Conservation (phyloP, 768 basidiomycete genomes). For the Suillus clintonianus region DNA sequence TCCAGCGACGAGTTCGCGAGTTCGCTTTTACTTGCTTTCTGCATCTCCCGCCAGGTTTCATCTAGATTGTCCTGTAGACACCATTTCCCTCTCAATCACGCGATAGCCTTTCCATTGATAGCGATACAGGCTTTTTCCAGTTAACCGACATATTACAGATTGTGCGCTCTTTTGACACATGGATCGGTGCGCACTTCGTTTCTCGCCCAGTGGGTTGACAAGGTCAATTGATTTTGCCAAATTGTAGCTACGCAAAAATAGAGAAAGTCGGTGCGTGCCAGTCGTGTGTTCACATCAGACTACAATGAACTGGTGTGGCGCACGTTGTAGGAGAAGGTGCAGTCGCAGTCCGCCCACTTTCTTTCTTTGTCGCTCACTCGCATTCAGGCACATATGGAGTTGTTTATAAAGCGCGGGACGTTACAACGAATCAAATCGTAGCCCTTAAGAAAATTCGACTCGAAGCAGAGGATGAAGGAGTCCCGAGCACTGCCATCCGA, state of each 20-base stretch:
- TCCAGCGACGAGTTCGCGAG: slow-evolving; percentile 8
- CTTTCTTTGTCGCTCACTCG: slow-evolving; percentile 5
- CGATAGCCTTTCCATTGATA: slow-evolving; percentile 3
- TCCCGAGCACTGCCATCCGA: slow-evolving; percentile 95
- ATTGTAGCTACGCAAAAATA: slow-evolving; percentile 87
- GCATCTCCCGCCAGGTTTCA: not conserved
- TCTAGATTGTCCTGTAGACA: not conserved
- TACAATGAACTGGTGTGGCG: slow-evolving; percentile 18
- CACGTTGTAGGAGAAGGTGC: slow-evolving; percentile 45
- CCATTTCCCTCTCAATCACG: slow-evolving; percentile 2
- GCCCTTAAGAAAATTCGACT: slow-evolving; percentile 98
- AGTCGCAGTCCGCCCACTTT: slow-evolving; percentile 8
- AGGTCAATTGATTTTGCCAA: slow-evolving; percentile 20
- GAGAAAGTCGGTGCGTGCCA: slow-evolving; percentile 92
- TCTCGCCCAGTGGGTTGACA: slow-evolving; percentile 6
- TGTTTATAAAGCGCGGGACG: slow-evolving; percentile 94
- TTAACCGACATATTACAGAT: not conserved
- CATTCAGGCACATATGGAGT: slow-evolving; percentile 92
- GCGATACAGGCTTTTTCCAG: slow-evolving; percentile 2
- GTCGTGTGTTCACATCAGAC: slow-evolving; percentile 10
- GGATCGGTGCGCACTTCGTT: slow-evolving; percentile 32
- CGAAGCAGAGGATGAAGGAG: slow-evolving; percentile 98
- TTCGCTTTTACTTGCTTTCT: slow-evolving; percentile 8
- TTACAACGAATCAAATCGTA: slow-evolving; percentile 77
- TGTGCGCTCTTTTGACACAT: slow-evolving; percentile 17